phyloP scores from a whole-genome alignment of 306 rosid species.

The Rosa lucieae region DNA sequence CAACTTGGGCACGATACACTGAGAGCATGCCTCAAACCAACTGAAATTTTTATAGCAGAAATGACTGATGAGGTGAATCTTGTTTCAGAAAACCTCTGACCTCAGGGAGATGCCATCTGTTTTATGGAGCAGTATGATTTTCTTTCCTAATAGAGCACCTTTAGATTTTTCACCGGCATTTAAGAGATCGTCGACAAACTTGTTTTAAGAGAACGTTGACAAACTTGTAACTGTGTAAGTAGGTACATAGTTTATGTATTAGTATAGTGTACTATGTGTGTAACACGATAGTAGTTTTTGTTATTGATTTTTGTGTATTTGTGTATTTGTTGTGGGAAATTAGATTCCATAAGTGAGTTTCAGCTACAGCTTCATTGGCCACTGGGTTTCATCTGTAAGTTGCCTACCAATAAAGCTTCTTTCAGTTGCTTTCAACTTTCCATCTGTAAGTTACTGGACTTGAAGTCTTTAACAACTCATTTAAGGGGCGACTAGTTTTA shows the following conservation, averaged over 20 bases:
- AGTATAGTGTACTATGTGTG: neutral
- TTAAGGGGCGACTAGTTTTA: neutral
- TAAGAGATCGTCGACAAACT: neutral
- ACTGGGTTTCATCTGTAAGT: neutral
- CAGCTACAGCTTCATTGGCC: neutral
- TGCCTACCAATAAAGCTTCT: neutral
- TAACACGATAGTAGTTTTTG: neutral
- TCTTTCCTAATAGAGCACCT: neutral
- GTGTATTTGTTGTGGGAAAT: constrained; percentile 9
- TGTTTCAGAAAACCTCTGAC: constrained; percentile 31
- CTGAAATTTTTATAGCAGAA: constrained; percentile 55
- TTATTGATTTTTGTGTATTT: neutral
- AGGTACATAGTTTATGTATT: neutral
- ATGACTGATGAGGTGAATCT: constrained; percentile 38
- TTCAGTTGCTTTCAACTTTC: neutral
- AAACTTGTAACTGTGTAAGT: constrained; percentile 1
- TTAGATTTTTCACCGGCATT: neutral
- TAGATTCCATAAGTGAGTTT: neutral
- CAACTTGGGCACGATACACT: constrained; percentile 84
- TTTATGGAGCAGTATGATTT: neutral
- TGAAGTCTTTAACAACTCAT: neutral
- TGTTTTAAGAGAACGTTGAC: neutral
- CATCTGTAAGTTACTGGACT: neutral
- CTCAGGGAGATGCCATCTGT: constrained; percentile 5
- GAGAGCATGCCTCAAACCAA: constrained; percentile 77